Evolutionary conservation across 805 yeast genomes (phyloP), one percentile per base, ranked within the genome.

Genomic region (Kodamaea jinghongensis): DNA sequence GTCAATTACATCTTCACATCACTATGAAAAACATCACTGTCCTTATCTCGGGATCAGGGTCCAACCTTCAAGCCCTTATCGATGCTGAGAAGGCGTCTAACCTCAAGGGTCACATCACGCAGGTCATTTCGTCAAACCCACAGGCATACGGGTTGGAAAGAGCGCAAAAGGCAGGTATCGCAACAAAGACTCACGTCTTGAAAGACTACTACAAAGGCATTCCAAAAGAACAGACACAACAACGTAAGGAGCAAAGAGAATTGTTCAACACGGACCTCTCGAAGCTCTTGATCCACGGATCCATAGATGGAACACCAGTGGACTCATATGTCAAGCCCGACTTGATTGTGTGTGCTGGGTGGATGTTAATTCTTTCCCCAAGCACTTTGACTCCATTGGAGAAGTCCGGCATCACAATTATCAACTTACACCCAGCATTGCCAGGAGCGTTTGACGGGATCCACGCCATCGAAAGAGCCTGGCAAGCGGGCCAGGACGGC

Each of bases 381-480:
- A 71, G 78, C 14, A 89, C 88, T 49, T 70, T 93, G 44, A 64
- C 68, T 28, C 89, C 90, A 3, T 61, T 90, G 25, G 77, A 70
- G 36, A 59, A 73, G 2, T 78, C 73, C 3, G 67, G 73, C 1
- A 74, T 89, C 20, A 86, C 90, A 27, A 90, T 93, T 47, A 89
- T 93, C 54, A 93, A 93, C 56, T 69, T 93, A 44, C 99, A 93
- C 60, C 99, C 99, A 4, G 98, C 99, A 0, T 76, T 93, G 44
- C 99, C 99, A 1, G 96, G 96, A 17, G 89, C 89, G 4, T 93
- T 91, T 69, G 98, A 91, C 43, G 99, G 99, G 4, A 91, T 95
- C 8, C 89, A 87, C 65, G 98, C 99, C 8, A 93, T 93, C 44
- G 96, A 93, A 53, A 73, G 98, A 55, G 96, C 97, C 1, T 93